Percentiles rank a stretch among this genome's conserved stretches.
Conservation (phyloP, 164 flowering plant species). For the Piper longum region DNA sequence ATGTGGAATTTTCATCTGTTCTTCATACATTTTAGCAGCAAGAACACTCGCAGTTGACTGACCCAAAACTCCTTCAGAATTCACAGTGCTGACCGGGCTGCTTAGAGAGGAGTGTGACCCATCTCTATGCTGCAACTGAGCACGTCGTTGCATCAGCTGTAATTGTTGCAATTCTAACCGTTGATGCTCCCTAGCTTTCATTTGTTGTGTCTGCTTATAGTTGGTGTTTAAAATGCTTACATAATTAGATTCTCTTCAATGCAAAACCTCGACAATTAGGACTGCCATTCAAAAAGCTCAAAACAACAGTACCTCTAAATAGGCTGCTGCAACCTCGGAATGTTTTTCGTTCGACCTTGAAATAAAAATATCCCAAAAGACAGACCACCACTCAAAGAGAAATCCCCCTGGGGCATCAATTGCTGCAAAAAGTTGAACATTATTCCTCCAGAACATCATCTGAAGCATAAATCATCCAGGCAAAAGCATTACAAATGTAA, state of each 20-base stretch:
- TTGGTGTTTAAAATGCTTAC: neutral
- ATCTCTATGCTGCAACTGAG: slow-evolving; percentile 59
- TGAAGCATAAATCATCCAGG: too few relatives aligned
- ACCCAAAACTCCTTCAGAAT: slow-evolving; percentile 60
- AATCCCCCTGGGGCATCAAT: slow-evolving; percentile 94
- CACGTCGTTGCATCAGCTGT: slow-evolving; percentile 59
- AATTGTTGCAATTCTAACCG: slow-evolving; percentile 74
- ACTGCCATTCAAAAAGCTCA: neutral
- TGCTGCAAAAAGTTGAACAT: slow-evolving; percentile 33
- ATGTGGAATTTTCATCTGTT: slow-evolving; percentile 58
- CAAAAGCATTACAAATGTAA: too few relatives aligned
- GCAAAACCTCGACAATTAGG: neutral
- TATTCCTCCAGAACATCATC: neutral
- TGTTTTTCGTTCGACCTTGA: slow-evolving; percentile 80
- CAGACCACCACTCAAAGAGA: slow-evolving; percentile 96
- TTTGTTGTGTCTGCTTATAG: slow-evolving; percentile 43
- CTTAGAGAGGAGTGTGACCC: slow-evolving; percentile 47
- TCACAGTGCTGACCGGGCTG: slow-evolving; percentile 42
- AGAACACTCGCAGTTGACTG: slow-evolving; percentile 63
- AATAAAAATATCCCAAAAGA: slow-evolving; percentile 85
- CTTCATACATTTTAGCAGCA: slow-evolving; percentile 75
- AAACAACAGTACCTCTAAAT: slow-evolving; percentile 44
- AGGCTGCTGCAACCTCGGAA: slow-evolving; percentile 77
- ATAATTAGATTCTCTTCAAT: neutral
- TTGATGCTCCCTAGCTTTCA: slow-evolving; percentile 54